These are phyloP conservation scores for Carex arenaria DNA, from an alignment of 202 grass and related monocot species.

Conservation along the genomic window DNA sequence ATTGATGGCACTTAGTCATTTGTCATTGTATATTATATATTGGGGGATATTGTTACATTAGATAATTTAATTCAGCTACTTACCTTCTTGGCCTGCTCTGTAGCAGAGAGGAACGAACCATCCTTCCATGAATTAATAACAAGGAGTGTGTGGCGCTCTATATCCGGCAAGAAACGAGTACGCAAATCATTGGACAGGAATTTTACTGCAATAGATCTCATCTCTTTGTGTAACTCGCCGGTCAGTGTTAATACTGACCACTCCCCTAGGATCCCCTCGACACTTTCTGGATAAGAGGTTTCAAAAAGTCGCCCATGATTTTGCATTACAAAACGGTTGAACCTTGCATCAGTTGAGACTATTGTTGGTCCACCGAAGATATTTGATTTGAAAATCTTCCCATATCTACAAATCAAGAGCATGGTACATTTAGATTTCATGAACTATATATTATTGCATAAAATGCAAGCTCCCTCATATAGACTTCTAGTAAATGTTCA, in stretches of 20 bases:
- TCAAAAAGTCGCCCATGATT: constrained; percentile 38
- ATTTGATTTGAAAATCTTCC: constrained; percentile 45
- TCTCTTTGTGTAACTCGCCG: constrained; percentile 32
- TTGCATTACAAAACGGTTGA: constrained; percentile 43
- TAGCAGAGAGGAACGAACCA: constrained; percentile 3
- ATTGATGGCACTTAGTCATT: neutral
- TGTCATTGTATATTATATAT: neutral
- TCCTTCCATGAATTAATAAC: constrained; percentile 32
- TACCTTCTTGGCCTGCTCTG: constrained; percentile 38
- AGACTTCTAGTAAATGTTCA: neutral
- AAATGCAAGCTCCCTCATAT: neutral
- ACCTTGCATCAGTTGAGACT: constrained; percentile 39
- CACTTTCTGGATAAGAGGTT: constrained; percentile 33
- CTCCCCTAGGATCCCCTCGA: constrained; percentile 32
- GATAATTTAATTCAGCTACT: neutral
- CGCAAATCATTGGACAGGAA: constrained; percentile 20
- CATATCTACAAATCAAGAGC: constrained; percentile 29
- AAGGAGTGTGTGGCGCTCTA: constrained; percentile 10
- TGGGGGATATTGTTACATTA: neutral
- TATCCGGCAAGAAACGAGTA: constrained; percentile 19
- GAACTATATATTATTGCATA: too few relatives aligned
- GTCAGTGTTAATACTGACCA: constrained; percentile 33
- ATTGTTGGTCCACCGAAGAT: constrained; percentile 45
- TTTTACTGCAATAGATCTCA: constrained; percentile 25
- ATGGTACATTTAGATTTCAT: neutral